These are phyloP conservation scores for Teratosphaeria gauchensis DNA, from an alignment of 2,329 filamentous ascomycete species.

Conservation along the genomic window DNA sequence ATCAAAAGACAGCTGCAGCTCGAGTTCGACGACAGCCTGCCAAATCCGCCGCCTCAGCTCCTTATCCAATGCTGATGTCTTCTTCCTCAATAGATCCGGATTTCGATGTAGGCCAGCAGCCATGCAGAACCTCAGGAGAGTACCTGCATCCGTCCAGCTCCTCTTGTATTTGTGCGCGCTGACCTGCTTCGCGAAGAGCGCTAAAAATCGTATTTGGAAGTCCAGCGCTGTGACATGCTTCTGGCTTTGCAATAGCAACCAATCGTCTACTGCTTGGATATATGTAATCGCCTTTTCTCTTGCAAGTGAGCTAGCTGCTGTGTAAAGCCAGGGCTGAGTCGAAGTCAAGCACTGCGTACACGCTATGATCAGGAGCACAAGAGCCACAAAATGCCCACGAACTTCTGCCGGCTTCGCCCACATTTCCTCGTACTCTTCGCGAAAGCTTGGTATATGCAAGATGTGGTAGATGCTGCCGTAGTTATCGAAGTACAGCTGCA, in stretches of 20 bases:
- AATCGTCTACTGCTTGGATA: conserved; percentile 32
- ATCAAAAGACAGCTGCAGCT: conserved; percentile 47
- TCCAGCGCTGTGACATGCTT: conserved; percentile 43
- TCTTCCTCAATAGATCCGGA: conserved; percentile 28
- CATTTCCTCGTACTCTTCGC: conserved; percentile 39
- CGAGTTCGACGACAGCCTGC: conserved; percentile 48
- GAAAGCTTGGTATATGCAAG: conserved; percentile 45
- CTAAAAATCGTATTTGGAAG: conserved; percentile 43
- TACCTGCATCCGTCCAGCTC: conserved; percentile 43
- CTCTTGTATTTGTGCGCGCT: conserved; percentile 46
- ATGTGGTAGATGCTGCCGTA: conserved; percentile 46
- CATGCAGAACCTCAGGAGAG: conserved; percentile 44
- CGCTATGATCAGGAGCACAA: conserved; percentile 32
- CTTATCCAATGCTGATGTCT: conserved; percentile 36
- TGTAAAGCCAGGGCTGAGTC: conserved; percentile 25
- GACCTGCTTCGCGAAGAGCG: conserved; percentile 41
- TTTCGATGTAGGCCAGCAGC: conserved; percentile 45
- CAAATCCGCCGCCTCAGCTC: conserved; percentile 48
- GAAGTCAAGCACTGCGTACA: conserved; percentile 27
- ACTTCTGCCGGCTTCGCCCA: conserved; percentile 31
- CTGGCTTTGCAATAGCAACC: conserved; percentile 37
- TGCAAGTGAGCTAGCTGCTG: conserved; percentile 34
- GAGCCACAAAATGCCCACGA: conserved; percentile 28
- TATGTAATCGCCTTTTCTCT: conserved; percentile 30
- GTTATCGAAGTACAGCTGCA: conserved; percentile 38